Percentiles rank a stretch among this genome's conserved stretches.
These are phyloP conservation scores for Starmerella floricola DNA, from an alignment of 805 yeast species.

Conservation along the genomic window DNA sequence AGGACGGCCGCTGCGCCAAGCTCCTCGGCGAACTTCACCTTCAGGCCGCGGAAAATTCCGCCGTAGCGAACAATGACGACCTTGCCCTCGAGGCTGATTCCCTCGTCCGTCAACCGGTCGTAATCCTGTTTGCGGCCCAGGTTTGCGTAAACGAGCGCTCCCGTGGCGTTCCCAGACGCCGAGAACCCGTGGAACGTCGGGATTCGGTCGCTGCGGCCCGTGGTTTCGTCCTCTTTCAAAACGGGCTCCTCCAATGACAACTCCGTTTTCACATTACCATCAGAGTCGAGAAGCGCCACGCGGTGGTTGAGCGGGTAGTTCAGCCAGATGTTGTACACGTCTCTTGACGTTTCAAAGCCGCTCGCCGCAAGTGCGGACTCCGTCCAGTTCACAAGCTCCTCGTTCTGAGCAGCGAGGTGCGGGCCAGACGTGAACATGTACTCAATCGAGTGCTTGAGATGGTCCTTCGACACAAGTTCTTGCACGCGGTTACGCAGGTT, in stretches of 20 bases:
- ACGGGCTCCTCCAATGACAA: constrained; percentile 46
- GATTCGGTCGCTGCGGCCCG: constrained; percentile 37
- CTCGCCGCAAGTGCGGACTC: constrained; percentile 43
- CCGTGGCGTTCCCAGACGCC: constrained; percentile 64
- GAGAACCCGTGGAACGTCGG: constrained; percentile 72
- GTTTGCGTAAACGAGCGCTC: constrained; percentile 51
- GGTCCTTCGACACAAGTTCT: constrained; percentile 11
- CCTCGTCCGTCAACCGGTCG: constrained; percentile 34
- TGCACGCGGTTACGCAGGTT: constrained; percentile 4
- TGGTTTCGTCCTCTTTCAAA: constrained; percentile 41
- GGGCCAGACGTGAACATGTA: constrained; percentile 25
- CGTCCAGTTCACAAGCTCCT: constrained; percentile 42
- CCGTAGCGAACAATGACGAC: constrained; percentile 62
- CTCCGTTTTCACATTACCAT: constrained; percentile 31
- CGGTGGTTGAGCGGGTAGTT: constrained; percentile 50
- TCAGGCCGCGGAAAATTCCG: constrained; percentile 54
- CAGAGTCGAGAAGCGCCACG: constrained; percentile 34
- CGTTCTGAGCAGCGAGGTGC: constrained; percentile 31
- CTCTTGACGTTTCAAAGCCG: constrained; percentile 45
- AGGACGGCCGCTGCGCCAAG: constrained; percentile 56
- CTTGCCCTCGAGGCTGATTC: constrained; percentile 43
- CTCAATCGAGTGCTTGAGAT: constrained; percentile 14
- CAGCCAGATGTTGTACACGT: constrained; percentile 48
- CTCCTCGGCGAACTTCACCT: constrained; percentile 65
- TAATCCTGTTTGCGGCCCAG: constrained; percentile 57